Percentiles rank a stretch among this genome's conserved stretches.
Evolutionary conservation across 2,329 filamentous ascomycete genomes (phyloP).

Genomic region (Phialophora macrospora): DNA sequence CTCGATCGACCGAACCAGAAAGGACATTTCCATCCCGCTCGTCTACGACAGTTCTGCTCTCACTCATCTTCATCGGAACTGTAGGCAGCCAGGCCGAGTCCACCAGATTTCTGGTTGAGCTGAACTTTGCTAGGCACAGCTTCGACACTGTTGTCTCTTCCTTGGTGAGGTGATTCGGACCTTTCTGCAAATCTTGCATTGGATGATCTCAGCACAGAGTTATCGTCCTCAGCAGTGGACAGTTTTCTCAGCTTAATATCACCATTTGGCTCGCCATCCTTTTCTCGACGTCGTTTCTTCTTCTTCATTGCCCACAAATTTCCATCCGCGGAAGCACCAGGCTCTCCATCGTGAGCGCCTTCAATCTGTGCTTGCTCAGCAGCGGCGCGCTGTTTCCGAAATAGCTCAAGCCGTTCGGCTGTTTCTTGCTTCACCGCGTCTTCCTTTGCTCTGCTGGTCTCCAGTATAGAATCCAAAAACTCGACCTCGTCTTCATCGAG

Average conservation of each 20-base stretch:
- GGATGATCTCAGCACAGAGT: slow-evolving; percentile 15
- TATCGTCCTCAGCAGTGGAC: slow-evolving; percentile 41
- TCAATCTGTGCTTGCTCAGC: slow-evolving; percentile 53
- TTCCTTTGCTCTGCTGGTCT: slow-evolving; percentile 62
- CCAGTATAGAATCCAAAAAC: slow-evolving; percentile 61
- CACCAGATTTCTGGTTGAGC: slow-evolving; percentile 32
- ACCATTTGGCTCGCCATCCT: slow-evolving; percentile 48
- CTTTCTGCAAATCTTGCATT: neutral
- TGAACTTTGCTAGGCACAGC: neutral
- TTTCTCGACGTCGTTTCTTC: slow-evolving; percentile 60
- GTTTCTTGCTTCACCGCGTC: slow-evolving; percentile 63
- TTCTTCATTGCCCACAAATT: slow-evolving; percentile 57
- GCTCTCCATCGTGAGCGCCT: slow-evolving; percentile 1
- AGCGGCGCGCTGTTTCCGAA: slow-evolving; percentile 64
- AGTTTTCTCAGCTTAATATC: slow-evolving; percentile 52
- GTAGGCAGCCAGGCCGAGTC: slow-evolving; percentile 47
- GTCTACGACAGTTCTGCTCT: neutral
- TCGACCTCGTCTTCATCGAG: slow-evolving; percentile 59
- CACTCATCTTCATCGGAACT: slow-evolving; percentile 48
- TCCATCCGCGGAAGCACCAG: slow-evolving; percentile 16
- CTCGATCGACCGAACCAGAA: neutral
- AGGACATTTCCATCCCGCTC: neutral
- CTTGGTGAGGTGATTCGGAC: neutral
- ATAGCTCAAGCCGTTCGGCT: slow-evolving; percentile 62
- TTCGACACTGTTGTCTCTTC: neutral